Evolutionary conservation across 2,329 filamentous ascomycete genomes (phyloP).

Genomic region (Chalara sp.): DNA sequence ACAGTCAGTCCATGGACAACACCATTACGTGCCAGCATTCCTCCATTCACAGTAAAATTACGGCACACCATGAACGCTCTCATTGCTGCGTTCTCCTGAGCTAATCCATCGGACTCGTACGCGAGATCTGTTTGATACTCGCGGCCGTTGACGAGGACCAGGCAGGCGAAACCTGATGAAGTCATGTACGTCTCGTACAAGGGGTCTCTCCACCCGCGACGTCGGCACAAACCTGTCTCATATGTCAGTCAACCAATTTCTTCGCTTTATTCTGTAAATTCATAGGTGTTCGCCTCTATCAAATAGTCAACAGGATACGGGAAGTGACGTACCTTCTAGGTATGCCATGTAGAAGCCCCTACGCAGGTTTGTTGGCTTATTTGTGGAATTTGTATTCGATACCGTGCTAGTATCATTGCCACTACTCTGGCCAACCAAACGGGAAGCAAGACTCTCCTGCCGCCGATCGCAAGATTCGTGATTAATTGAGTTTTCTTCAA

Average conservation of each 20-base stretch:
- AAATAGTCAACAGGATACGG: too few species aligned
- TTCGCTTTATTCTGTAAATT: too few species aligned
- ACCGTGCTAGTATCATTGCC: too few species aligned
- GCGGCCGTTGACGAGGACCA: slow-evolving; percentile 90
- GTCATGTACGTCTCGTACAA: slow-evolving; percentile 77
- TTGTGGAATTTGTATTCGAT: too few species aligned
- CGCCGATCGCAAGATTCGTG: too few species aligned
- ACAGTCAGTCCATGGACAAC: slow-evolving; percentile 61
- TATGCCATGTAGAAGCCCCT: too few species aligned
- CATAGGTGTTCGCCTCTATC: too few species aligned
- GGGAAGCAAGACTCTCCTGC: too few species aligned
- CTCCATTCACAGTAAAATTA: slow-evolving; percentile 94
- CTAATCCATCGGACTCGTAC: slow-evolving; percentile 75
- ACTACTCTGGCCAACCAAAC: too few species aligned
- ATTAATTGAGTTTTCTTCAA: too few species aligned
- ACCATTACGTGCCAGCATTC: slow-evolving; percentile 70
- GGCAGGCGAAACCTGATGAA: slow-evolving; percentile 73
- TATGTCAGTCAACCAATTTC: slow-evolving; percentile 17
- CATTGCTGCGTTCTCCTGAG: slow-evolving; percentile 90
- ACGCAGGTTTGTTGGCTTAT: too few species aligned
- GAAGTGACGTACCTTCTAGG: too few species aligned
- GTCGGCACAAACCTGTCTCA: slow-evolving; percentile 77
- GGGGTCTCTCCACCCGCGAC: slow-evolving; percentile 89
- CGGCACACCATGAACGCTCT: slow-evolving; percentile 96
- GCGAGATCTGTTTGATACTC: slow-evolving; percentile 89